Conservation (phyloP, 2,329 filamentous ascomycete species). For the Ceratocystiopsis minuta region DNA sequence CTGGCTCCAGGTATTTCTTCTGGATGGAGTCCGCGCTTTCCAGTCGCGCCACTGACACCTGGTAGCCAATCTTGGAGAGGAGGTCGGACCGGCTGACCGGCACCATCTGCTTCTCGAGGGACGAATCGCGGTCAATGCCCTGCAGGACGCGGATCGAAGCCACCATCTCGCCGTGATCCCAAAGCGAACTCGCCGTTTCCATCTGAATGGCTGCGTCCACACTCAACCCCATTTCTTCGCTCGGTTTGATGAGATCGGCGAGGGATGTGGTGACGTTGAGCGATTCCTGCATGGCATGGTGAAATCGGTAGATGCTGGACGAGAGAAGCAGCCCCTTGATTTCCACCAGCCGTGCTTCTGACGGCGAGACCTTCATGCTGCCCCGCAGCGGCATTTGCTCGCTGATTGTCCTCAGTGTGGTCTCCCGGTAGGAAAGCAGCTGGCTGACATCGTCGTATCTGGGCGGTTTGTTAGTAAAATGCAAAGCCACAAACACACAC, state of each 20-base stretch:
- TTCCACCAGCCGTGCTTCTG: constrained; percentile 52
- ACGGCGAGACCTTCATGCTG: constrained; percentile 40
- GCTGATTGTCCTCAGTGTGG: constrained; percentile 62
- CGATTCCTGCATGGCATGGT: constrained; percentile 71
- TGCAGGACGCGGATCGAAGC: constrained; percentile 81
- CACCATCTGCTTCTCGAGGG: constrained; percentile 51
- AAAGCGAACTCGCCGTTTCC: constrained; percentile 76
- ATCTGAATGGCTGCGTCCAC: constrained; percentile 62
- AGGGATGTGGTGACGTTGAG: constrained; percentile 70
- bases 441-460: constrained; percentile 56
- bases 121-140: constrained; percentile 43
- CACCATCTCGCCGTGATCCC: constrained; percentile 83
- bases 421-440: constrained; percentile 68
- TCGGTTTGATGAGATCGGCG: constrained; percentile 56
- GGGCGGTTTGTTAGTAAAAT: constrained; percentile 8
- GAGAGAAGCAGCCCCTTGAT: constrained; percentile 60
- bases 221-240: constrained; percentile 50
- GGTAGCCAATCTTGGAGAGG: constrained; percentile 72
- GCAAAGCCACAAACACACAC: neutral
- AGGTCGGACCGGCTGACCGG: constrained; percentile 58
- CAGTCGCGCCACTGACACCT: constrained; percentile 73
- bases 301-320: constrained; percentile 57
- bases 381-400: constrained; percentile 46
- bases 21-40: constrained; percentile 87
- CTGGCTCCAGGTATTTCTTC: constrained; percentile 66